A percentile compares a stretch with the other conserved stretches of the same genome.
These are phyloP conservation scores for Brettanomyces anomalus DNA, from an alignment of 805 yeast genomes.

Conservation along the genomic window DNA sequence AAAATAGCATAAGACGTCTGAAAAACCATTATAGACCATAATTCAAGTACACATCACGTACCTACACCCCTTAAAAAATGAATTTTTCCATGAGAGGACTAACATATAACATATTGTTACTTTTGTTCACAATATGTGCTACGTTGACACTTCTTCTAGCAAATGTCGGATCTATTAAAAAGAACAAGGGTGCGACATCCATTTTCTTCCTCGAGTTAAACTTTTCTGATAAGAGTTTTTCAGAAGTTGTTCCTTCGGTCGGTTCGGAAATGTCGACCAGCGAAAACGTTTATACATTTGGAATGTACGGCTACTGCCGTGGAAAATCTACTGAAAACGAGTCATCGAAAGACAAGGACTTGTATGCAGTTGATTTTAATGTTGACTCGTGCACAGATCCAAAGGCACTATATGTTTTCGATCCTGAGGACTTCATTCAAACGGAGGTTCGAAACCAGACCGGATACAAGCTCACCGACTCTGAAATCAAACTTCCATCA, in stretches of 20 bases:
- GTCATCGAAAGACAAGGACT: slow-evolving; percentile 3
- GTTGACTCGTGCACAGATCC: slow-evolving; percentile 42
- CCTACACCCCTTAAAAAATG: not conserved
- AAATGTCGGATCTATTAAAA: slow-evolving; percentile 41
- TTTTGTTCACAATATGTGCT: slow-evolving; percentile 29
- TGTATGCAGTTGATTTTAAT: slow-evolving; percentile 22
- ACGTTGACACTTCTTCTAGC: slow-evolving; percentile 39
- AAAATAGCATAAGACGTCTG: too few species aligned
- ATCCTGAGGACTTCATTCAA: slow-evolving; percentile 32
- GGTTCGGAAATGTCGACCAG: slow-evolving; percentile 17
- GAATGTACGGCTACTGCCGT: slow-evolving; percentile 58
- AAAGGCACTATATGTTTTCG: slow-evolving; percentile 44
- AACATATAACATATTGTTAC: slow-evolving; percentile 15
- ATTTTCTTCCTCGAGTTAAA: slow-evolving; percentile 42
- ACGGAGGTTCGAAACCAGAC: slow-evolving; percentile 8
- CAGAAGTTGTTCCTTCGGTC: slow-evolving; percentile 6
- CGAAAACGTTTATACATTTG: slow-evolving; percentile 41
- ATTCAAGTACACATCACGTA: too few species aligned
- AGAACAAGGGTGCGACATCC: slow-evolving; percentile 31
- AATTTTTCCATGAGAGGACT: not conserved
- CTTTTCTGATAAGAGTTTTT: slow-evolving; percentile 22
- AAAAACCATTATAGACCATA: too few species aligned
- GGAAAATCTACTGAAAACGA: slow-evolving; percentile 24
- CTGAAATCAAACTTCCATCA: slow-evolving; percentile 42
- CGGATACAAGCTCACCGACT: slow-evolving; percentile 7